Evolutionary conservation across 2,329 filamentous ascomycete species (phyloP), one percentile per base, ranked within the genome.

Genomic region (Fusarium algeriense): DNA sequence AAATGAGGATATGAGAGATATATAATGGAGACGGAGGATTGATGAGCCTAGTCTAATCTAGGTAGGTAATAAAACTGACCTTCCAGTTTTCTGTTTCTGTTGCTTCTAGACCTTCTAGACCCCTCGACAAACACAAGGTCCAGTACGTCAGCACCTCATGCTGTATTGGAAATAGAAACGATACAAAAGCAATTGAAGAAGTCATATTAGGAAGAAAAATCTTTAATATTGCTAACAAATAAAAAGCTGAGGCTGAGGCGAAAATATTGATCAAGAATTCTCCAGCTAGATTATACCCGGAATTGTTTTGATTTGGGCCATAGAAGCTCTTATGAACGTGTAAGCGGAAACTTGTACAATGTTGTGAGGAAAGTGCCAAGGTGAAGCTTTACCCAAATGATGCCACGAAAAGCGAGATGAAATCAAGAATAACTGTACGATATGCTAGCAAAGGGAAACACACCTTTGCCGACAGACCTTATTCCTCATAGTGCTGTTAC

Each of bases 11-110:
- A 23, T 5, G 35, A 40, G 17, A 28, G 46, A 54, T 17, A 41
- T 35, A 28, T 17, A 41, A 35, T 17, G 5, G 35, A 30, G 37
- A 13, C 15, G 6, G 17, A 38, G 45, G n/a, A 19, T 48, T 23
- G 37, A 49, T 12, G 34, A 35, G 35, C 15, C 26, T 38, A 37
- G 41, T 34, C 62, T 49, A 40, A 58, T 59, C 58, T 12, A 23
- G 62, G 59, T 64, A 56, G 43, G 32, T 64, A 30, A 20, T 23
- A 48, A 35, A 54, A 13, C 17, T 34, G n/a, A 20, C 26, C 45
- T 53, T 19, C n/a, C 48, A 13, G 28, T 40, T 20, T 32, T 19
- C 34, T 9, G 46, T 26, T 52, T 19, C 32, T n/a, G 20, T 46
- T 64, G 43, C 43, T 57, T 58, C 49, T 26, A 43, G 59, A 49